phyloP scores from a whole-genome alignment of 371 early-diverging fungal genomes.

The Actinomortierella ambigua region DNA sequence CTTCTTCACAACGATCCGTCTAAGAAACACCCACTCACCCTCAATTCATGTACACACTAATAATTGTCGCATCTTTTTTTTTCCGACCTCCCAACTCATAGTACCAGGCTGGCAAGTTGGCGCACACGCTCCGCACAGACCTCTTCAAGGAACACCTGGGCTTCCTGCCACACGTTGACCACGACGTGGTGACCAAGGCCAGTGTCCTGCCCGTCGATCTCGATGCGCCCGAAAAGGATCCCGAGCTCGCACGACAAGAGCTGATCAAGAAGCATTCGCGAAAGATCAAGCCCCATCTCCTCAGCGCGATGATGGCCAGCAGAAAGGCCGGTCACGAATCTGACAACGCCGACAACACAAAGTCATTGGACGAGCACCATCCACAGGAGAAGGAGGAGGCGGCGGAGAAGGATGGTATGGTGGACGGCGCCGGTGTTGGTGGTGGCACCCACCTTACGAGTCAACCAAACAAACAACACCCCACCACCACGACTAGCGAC shows the following conservation, averaged over 20 bases:
- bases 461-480: not conserved
- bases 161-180: conserved; percentile 54
- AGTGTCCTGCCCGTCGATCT: conserved; percentile 53
- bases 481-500: not conserved
- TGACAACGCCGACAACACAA: too few species aligned
- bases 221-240: conserved; percentile 33
- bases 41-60: not conserved
- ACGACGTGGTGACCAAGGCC: conserved; percentile 53
- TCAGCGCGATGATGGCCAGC: not conserved
- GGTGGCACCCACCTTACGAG: too few species aligned
- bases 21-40: not conserved
- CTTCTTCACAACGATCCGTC: not conserved
- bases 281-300: not conserved
- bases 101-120: conserved; percentile 77
- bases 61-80: not conserved
- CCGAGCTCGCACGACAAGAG: conserved; percentile 18
- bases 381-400: not conserved
- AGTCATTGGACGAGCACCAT: not conserved
- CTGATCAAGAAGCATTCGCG: conserved; percentile 6
- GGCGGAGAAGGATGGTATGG: not conserved
- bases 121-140: conserved; percentile 74
- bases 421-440: too few species aligned
- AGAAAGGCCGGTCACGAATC: too few species aligned
- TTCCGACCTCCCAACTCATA: conserved; percentile 15
- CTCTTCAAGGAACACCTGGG: conserved; percentile 92